Percentiles rank a stretch among this genome's conserved stretches.
phyloP scores from a whole-genome alignment of 1,139 yeast species.

The Yamadazyma jaroonii region DNA sequence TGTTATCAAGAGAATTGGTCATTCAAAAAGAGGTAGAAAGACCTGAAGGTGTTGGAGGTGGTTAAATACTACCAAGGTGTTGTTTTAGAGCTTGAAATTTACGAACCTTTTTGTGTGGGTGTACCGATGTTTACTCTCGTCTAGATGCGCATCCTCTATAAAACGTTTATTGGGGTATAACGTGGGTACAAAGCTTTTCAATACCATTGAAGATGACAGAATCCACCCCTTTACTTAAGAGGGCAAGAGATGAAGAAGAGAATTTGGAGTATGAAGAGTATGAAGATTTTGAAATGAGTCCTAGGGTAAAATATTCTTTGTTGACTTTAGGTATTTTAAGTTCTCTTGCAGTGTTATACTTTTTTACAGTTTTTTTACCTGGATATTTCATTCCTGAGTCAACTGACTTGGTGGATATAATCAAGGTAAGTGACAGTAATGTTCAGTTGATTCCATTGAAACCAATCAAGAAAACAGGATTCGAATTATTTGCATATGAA shows the following conservation, averaged over 20 bases:
- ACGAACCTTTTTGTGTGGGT: not conserved
- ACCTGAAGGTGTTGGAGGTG: slow-evolving; percentile 49
- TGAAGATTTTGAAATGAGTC: slow-evolving; percentile 18
- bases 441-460: slow-evolving; percentile 25
- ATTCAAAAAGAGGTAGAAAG: slow-evolving; percentile 63
- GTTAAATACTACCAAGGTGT: slow-evolving; percentile 17
- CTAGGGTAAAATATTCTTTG: slow-evolving; percentile 15
- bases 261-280: slow-evolving; percentile 15
- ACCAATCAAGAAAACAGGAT: not conserved
- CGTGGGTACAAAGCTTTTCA: no score
- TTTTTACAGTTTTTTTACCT: slow-evolving; percentile 36
- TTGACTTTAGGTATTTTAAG: slow-evolving; percentile 16
- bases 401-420: slow-evolving; percentile 24
- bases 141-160: no score
- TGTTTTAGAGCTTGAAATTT: not conserved
- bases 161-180: no score
- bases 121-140: not conserved
- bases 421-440: slow-evolving; percentile 23
- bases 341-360: slow-evolving; percentile 21
- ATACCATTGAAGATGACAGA: slow-evolving; percentile 14
- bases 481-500: slow-evolving; percentile 2
- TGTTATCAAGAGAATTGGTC: slow-evolving; percentile 59
- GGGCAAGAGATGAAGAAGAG: slow-evolving; percentile 10
- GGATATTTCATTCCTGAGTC: slow-evolving; percentile 33
- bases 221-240: slow-evolving; percentile 11